A percentile compares a stretch with the other conserved stretches of the same genome.
Evolutionary conservation across 345 rosid genomes (phyloP).

Genomic region (Brassica carinata): DNA sequence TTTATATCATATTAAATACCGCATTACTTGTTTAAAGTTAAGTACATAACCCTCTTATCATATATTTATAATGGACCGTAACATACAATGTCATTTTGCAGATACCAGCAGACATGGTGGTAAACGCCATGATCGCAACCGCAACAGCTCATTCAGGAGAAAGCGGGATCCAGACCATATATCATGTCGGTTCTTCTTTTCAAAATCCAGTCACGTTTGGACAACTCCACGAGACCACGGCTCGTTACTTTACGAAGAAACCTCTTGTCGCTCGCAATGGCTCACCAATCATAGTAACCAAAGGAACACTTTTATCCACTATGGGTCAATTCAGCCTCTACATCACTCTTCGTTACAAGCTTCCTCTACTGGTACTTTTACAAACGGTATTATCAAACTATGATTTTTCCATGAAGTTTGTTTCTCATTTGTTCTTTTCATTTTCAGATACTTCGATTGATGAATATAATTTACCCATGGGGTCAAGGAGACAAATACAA

Average conservation of each 20-base stretch:
- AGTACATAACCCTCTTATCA: neutral
- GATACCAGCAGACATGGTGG: conserved; percentile 46
- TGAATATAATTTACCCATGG: conserved; percentile 41
- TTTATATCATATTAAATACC: neutral
- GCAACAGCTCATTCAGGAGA: conserved; percentile 35
- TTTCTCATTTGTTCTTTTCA: neutral
- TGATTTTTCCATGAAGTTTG: neutral
- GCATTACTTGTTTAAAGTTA: neutral
- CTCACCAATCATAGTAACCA: conserved; percentile 62
- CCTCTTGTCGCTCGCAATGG: conserved; percentile 88
- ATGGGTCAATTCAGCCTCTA: conserved; percentile 76
- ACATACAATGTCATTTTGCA: neutral
- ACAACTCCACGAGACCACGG: conserved; percentile 53
- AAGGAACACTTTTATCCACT: conserved; percentile 48
- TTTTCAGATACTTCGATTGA: conserved; percentile 37
- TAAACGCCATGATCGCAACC: conserved; percentile 38
- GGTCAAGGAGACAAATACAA: conserved; percentile 38
- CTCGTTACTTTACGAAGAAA: conserved; percentile 57
- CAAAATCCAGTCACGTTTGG: conserved; percentile 55
- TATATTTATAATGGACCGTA: neutral
- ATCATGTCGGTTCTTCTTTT: conserved; percentile 78
- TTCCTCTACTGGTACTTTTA: conserved; percentile 58
- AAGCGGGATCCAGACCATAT: conserved; percentile 42
- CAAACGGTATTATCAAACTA: neutral
- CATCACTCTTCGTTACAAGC: conserved; percentile 67